Base-by-base conservation (phyloP, 345 rosid species). In the Mangifera indica region DNA sequence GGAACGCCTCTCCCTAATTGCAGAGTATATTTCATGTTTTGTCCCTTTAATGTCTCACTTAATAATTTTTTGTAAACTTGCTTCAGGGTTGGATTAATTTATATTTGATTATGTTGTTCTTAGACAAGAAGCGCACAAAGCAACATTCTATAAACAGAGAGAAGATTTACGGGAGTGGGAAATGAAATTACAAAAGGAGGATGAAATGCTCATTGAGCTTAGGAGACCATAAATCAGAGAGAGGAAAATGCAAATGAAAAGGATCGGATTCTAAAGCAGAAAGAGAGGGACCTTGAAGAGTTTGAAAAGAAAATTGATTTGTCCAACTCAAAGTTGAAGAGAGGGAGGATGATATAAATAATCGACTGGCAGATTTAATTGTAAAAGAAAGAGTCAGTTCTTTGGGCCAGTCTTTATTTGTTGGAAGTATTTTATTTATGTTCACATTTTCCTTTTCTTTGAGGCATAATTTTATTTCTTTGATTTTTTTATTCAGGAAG, bases 101-200 rank as follows among this genome's bases (percentile, higher is more conserved):
- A 17, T 44, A 25, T 34, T 67, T 71, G 65, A 2, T 71, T 32
- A 22, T 34, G 46, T 63, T 67, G 63, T 68, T 72, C 42, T 60
- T 78, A 94, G 98, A 75, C 88, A 84, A 81, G 98, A 94, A 78
- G 95, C 94, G 66, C 89, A 87, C 14, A 80, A 81, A 73, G 86
- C 89, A 68, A 80, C 86, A 66, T 85, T 90, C 61, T 84, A 82
- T 78, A 85, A 84, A 77, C 89, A 89, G 71, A 86, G 91, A 64
- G 95, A 89, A 82, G 97, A 92, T 44, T 70, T 92, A 62, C 79
- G 70, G 66, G 93, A 85, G 74, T 90, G 95, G 97, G 97, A 92
- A 80, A 87, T 69, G 78, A 86, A 81, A 76, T 75, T 92, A 37
- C 80, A 71, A 59, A 73, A 77, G 24, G 54, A 64, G 73, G 97